phyloP scores from a whole-genome alignment of 192 early-diverging fungal species.

The Backusella australiensis region DNA sequence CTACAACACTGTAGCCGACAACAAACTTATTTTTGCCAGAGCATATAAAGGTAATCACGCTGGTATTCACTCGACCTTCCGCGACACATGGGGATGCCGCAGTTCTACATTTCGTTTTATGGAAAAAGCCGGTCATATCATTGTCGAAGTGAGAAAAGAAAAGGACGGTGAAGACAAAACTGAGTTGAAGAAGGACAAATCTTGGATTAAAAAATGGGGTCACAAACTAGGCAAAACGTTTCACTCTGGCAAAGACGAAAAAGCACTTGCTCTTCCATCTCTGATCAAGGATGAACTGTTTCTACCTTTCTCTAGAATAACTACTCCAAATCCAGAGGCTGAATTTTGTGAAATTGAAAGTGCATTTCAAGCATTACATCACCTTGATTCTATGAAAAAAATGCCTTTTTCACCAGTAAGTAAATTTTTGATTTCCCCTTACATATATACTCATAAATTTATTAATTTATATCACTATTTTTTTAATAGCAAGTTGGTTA shows the following conservation, averaged over 20 bases:
- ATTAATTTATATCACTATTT: background rate
- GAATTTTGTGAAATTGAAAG: constrained; percentile 7
- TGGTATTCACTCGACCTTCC: background rate
- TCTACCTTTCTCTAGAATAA: background rate
- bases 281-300: background rate
- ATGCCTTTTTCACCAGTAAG: background rate
- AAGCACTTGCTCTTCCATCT: background rate
- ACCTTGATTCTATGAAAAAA: background rate
- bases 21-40: background rate
- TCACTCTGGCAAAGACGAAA: background rate
- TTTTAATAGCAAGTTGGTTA: background rate
- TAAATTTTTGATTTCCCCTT: background rate
- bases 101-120: background rate
- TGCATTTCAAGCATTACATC: background rate
- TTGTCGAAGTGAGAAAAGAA: background rate
- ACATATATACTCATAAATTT: background rate
- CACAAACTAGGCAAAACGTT: background rate
- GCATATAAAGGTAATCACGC: background rate
- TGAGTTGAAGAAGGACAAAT: background rate
- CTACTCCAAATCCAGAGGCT: background rate
- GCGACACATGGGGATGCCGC: background rate
- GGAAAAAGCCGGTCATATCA: background rate
- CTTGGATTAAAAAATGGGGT: background rate
- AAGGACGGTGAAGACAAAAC: too few species aligned
- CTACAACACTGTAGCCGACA: background rate